Evolutionary conservation across 1,139 yeast genomes (phyloP).

Genomic region (Diutina catenulata): DNA sequence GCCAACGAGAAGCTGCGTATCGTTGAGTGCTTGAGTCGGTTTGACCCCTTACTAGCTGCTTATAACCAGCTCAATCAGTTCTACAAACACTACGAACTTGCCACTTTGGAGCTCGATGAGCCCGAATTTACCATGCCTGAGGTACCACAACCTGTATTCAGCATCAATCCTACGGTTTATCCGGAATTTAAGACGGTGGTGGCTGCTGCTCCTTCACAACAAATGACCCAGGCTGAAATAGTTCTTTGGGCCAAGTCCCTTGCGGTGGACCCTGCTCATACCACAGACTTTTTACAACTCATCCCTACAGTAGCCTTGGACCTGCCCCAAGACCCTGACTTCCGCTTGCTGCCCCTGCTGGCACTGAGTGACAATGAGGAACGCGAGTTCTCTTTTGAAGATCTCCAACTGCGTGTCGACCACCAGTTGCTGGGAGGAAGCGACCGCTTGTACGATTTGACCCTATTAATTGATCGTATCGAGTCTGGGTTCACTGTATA

Average conservation of each 20-base stretch:
- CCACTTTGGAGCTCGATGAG: neutral
- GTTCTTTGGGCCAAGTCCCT: neutral
- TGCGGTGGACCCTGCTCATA: neutral
- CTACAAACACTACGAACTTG: neutral
- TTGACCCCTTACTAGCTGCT: neutral
- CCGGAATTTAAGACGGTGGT: neutral
- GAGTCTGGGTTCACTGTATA: neutral
- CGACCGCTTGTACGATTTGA: neutral
- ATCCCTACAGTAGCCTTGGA: neutral
- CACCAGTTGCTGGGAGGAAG: too few species aligned
- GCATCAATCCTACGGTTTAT: neutral
- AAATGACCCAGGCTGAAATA: neutral
- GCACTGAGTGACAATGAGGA: constrained; percentile 3
- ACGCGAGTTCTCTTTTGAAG: neutral
- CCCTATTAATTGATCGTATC: neutral
- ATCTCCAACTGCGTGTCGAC: neutral
- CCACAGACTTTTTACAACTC: neutral
- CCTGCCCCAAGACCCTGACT: neutral
- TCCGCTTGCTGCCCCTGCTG: constrained; percentile 1
- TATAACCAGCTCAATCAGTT: neutral
- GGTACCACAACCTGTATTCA: neutral
- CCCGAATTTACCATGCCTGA: neutral
- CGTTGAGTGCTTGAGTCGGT: neutral
- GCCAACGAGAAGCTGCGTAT: neutral
- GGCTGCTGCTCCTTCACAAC: neutral